Evolutionary conservation across 148 eudicot species (phyloP), one percentile per base, ranked within the genome.

Genomic region (Persicaria tinctoria): DNA sequence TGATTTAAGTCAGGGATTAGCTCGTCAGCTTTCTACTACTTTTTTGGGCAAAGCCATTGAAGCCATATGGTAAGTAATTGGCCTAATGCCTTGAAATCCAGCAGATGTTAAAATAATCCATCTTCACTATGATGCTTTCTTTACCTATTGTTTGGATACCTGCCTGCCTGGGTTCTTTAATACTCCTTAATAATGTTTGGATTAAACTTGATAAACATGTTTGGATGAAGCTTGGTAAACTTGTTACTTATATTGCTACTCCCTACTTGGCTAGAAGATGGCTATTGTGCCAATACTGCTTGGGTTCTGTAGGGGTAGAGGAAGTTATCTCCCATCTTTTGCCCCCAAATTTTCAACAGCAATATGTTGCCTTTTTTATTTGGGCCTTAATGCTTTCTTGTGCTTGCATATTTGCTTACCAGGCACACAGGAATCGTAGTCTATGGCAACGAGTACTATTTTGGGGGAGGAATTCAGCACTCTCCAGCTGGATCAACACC

Each of bases 351-450:
- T 20, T 17, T 55, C 20, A 23, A 23, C 27, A n/a, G 60, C 23
- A n/a, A 55, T 7, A 18, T 59, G 3, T 41, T 66, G 47, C 44
- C 3, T 41, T 41, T 66, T 66, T 17, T 44, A 8, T 32, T 32
- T 32, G 41, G 41, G 13, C 44, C 48, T 41, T 66, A 18, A 12
- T 18, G 14, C 8, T 45, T 27, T 81, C 49, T 68, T 18, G 12
- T 41, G 56, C 11, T 50, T 73, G 5, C 16, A 32, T 20, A 17
- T 7, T 17, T 46, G 17, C 18, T 41, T 13, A 17, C 11, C 80
- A 96, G 99, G 99, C 97, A 96, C 79, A 96, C 99, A 0, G 99
- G 99, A 70, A 69, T 96, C 53, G 99, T 92, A 56, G 97, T 92
- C 49, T 96, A 92, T 27, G 99, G 97, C 7, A 87, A 85, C 5